A percentile compares a stretch with the other conserved stretches of the same genome.
Evolutionary conservation across 305 asterid species (phyloP).

Genomic region (Fraxinus platypoda): DNA sequence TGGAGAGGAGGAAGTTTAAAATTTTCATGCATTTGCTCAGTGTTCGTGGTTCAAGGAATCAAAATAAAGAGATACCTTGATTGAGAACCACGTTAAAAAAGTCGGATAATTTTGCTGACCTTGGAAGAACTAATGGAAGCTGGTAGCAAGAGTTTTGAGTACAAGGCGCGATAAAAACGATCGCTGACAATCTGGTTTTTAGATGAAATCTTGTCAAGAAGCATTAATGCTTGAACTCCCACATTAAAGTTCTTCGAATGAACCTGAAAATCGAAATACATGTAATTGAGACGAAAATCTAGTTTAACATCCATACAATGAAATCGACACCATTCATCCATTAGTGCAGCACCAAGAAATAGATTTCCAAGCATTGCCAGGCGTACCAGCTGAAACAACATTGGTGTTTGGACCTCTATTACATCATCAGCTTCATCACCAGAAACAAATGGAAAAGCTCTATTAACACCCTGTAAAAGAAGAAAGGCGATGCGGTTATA

Average conservation of each 20-base stretch:
- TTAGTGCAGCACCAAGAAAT: not conserved
- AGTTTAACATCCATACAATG: not conserved
- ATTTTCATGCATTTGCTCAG: slow-evolving; percentile 8
- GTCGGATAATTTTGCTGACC: slow-evolving; percentile 37
- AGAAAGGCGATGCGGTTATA: not conserved
- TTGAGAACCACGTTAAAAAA: not conserved
- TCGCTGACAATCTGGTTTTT: slow-evolving; percentile 89
- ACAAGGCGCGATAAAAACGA: slow-evolving; percentile 94
- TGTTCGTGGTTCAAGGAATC: not conserved
- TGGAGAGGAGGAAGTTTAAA: not conserved
- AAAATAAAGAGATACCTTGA: not conserved
- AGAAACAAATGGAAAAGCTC: slow-evolving; percentile 91
- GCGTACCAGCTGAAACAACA: slow-evolving; percentile 88
- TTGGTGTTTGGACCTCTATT: slow-evolving; percentile 78
- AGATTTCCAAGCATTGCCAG: not conserved
- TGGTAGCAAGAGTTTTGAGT: slow-evolving; percentile 83
- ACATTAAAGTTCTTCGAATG: slow-evolving; percentile 92
- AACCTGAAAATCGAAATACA: slow-evolving; percentile 51
- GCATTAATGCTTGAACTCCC: slow-evolving; percentile 95
- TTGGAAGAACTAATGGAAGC: slow-evolving; percentile 94
- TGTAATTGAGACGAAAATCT: slow-evolving; percentile 21
- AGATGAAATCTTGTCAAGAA: slow-evolving; percentile 88
- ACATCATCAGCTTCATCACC: slow-evolving; percentile 77
- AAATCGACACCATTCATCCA: slow-evolving; percentile 10
- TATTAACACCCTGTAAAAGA: slow-evolving; percentile 81